Evolutionary conservation across 2,329 filamentous ascomycete genomes (phyloP).

Genomic region (Diaporthe helianthi): DNA sequence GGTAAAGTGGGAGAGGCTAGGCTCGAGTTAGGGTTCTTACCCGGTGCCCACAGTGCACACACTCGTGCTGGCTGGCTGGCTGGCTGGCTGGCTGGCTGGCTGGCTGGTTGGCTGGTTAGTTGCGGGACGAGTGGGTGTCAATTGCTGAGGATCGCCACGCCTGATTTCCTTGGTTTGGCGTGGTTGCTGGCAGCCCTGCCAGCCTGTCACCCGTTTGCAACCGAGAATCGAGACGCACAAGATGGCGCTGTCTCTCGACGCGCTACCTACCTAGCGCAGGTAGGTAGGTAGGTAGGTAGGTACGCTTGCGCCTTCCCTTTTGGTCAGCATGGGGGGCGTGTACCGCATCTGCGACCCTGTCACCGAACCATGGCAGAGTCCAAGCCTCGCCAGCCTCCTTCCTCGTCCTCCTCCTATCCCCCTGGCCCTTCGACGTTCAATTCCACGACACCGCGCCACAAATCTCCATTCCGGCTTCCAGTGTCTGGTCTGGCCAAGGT

Average conservation of each 20-base stretch:
- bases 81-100: not conserved
- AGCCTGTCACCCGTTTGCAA: not conserved
- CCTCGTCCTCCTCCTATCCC: not conserved
- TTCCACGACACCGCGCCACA: not conserved
- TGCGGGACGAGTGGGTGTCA: not conserved
- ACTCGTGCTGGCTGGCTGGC: not conserved
- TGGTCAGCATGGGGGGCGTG: not conserved
- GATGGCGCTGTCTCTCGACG: conserved; percentile 12
- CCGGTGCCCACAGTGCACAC: conserved; percentile 17
- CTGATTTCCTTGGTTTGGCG: too few species aligned
- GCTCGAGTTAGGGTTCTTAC: conserved; percentile 10
- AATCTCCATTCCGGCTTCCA: not conserved
- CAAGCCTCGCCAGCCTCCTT: not conserved
- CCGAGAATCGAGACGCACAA: conserved; percentile 1
- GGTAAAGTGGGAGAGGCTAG: not conserved
- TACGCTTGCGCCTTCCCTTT: conserved; percentile 13
- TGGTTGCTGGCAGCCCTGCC: not conserved
- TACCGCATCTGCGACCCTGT: not conserved
- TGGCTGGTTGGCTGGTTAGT: not conserved
- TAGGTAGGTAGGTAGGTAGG: too few species aligned
- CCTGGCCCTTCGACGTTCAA: not conserved
- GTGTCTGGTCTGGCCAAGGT: not conserved
- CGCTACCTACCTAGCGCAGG: too few species aligned
- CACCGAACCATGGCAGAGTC: not conserved
- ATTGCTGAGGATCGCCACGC: too few species aligned